phyloP scores from a whole-genome alignment of 2,329 filamentous ascomycete species.

The Fusarium nematophilum region DNA sequence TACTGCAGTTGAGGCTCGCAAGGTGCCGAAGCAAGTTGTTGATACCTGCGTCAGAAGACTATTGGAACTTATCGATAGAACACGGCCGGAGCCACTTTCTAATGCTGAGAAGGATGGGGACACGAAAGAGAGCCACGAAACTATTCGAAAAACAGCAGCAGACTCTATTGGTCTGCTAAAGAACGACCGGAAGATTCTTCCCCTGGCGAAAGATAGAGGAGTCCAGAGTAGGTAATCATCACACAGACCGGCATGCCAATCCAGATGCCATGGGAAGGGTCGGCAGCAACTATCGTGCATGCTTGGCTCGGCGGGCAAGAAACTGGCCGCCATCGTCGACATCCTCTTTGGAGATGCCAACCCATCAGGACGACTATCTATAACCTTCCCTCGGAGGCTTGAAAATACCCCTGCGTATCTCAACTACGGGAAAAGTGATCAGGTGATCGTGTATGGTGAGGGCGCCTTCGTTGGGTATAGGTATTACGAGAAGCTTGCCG shows the following conservation, averaged over 20 bases:
- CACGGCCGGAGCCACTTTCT: conserved; percentile 16
- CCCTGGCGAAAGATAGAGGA: too few species aligned
- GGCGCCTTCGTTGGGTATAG: conserved; percentile 77
- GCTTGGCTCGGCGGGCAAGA: not conserved
- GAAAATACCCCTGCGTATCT: conserved; percentile 75
- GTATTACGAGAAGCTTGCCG: conserved; percentile 72
- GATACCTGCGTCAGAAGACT: conserved; percentile 43
- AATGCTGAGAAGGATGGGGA: too few species aligned
- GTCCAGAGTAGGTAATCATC: not conserved
- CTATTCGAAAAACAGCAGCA: conserved; percentile 25
- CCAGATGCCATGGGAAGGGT: not conserved
- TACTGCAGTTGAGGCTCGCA: conserved; percentile 40
- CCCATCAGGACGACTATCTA: conserved; percentile 69
- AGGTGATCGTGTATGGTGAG: conserved; percentile 70
- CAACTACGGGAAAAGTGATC: conserved; percentile 70
- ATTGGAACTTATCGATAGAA: conserved; percentile 32
- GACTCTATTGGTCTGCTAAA: conserved; percentile 30
- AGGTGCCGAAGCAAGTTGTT: conserved; percentile 33
- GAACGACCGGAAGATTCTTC: conserved; percentile 5
- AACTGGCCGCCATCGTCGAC: too few species aligned
- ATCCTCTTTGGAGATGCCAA: conserved; percentile 71
- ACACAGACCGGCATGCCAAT: not conserved
- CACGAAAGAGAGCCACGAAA: conserved; percentile 20
- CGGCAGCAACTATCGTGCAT: not conserved
- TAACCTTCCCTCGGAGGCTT: conserved; percentile 71